These are phyloP conservation scores for Penicillium olsonii DNA, from an alignment of 2,329 filamentous ascomycete species.

Conservation along the genomic window DNA sequence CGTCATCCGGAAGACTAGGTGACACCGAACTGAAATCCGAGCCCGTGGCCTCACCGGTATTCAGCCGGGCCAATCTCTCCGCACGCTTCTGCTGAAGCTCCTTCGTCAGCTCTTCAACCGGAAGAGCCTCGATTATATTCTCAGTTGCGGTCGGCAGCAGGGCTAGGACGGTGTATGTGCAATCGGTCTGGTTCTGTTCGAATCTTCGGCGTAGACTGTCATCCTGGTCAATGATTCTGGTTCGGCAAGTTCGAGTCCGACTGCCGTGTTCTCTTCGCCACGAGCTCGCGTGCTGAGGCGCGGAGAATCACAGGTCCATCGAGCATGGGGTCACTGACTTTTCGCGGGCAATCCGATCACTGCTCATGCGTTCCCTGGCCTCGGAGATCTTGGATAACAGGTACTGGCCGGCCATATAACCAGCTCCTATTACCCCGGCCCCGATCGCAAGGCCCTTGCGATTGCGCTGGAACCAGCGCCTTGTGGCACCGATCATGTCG, in stretches of 20 bases:
- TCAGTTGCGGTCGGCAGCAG: conserved; percentile 88
- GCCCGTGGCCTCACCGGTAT: conserved; percentile 55
- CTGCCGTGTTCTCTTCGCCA: conserved; percentile 2
- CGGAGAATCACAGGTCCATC: not conserved
- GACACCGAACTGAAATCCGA: conserved; percentile 60
- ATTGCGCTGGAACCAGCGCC: conserved; percentile 91
- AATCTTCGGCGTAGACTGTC: conserved; percentile 86
- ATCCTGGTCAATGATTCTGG: conserved; percentile 15
- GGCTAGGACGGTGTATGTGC: conserved; percentile 95
- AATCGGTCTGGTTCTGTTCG: conserved; percentile 98
- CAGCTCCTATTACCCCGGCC: conserved; percentile 80
- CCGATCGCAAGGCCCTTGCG: conserved; percentile 86
- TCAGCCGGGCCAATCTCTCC: conserved; percentile 64
- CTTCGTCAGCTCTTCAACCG: conserved; percentile 88
- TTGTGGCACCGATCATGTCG: conserved; percentile 69
- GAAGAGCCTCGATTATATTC: conserved; percentile 82
- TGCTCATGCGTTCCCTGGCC: conserved; percentile 93
- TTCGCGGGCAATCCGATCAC: conserved; percentile 92
- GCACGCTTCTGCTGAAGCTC: conserved; percentile 94
- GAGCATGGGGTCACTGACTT: conserved; percentile 63
- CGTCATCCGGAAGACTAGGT: conserved; percentile 77
- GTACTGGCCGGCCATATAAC: conserved; percentile 92
- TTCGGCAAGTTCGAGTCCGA: conserved; percentile 8
- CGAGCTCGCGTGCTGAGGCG: conserved; percentile 15
- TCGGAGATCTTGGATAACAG: conserved; percentile 87